These are phyloP conservation scores for Trichoderma gracile DNA, from an alignment of 2,329 filamentous ascomycete genomes.

Conservation along the genomic window DNA sequence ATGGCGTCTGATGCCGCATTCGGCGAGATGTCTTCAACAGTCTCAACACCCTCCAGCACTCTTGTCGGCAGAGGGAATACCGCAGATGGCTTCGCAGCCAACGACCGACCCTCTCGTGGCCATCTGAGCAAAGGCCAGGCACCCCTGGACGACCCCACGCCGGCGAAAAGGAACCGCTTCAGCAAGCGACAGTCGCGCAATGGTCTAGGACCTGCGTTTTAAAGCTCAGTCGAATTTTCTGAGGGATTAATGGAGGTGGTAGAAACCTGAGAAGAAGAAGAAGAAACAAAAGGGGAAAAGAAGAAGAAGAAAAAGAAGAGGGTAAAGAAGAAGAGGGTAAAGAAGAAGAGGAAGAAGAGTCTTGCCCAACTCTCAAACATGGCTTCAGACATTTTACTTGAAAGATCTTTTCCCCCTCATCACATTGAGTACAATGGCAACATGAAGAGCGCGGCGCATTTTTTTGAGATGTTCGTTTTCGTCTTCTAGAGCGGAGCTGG, in stretches of 20 bases:
- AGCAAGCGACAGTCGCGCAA: slow-evolving; percentile 94
- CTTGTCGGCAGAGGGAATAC: slow-evolving; percentile 60
- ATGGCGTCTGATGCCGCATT: slow-evolving; percentile 67
- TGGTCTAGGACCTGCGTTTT: slow-evolving; percentile 46
- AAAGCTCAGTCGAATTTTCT: not conserved
- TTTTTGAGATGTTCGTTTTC: slow-evolving; percentile 13
- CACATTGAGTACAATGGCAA: slow-evolving; percentile 14
- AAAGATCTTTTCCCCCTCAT: not conserved
- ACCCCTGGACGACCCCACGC: slow-evolving; percentile 52
- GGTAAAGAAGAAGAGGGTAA: not conserved
- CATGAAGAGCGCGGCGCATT: slow-evolving; percentile 21
- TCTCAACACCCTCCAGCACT: slow-evolving; percentile 78
- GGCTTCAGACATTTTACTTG: slow-evolving; percentile 18
- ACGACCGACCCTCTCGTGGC: slow-evolving; percentile 56
- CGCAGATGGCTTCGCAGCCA: slow-evolving; percentile 50
- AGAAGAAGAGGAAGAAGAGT: not conserved
- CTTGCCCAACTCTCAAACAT: not conserved
- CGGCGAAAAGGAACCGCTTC: slow-evolving; percentile 65
- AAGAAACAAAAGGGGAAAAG: too few relatives aligned
- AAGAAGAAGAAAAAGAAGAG: too few relatives aligned
- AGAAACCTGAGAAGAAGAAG: too few relatives aligned
- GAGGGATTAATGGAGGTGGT: not conserved
- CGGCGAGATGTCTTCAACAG: slow-evolving; percentile 66
- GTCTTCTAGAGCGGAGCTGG: slow-evolving; percentile 15
- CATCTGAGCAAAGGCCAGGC: slow-evolving; percentile 62